These are phyloP conservation scores for Colletotrichum agaves DNA, from an alignment of 2,329 filamentous ascomycete species.

Conservation along the genomic window DNA sequence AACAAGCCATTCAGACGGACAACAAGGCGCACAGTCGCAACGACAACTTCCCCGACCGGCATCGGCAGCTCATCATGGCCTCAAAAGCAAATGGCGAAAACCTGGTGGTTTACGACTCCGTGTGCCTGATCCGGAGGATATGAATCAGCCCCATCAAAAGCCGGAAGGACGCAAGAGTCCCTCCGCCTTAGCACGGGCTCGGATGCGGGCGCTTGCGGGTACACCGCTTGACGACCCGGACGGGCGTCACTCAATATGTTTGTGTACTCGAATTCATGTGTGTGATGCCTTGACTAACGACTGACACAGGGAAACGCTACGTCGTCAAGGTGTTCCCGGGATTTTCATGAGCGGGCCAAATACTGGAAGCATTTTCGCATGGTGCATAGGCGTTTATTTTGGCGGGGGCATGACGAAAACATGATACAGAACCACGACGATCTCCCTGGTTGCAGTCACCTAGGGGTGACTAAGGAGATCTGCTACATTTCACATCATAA, in stretches of 20 bases:
- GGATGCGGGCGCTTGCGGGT: conserved; percentile 56
- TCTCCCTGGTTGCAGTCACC: neutral
- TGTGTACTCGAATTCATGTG: conserved; percentile 39
- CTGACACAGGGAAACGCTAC: conserved; percentile 52
- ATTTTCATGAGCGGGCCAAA: conserved; percentile 40
- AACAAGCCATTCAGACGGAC: conserved; percentile 15
- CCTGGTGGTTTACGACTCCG: conserved; percentile 27
- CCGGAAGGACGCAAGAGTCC: conserved; percentile 51
- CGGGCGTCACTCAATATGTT: conserved; percentile 52
- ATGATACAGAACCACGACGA: conserved; percentile 21
- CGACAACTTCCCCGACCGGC: conserved; percentile 11
- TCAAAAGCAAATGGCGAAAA: conserved; percentile 24
- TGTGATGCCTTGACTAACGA: neutral
- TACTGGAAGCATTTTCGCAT: conserved; percentile 23
- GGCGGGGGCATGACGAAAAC: conserved; percentile 10
- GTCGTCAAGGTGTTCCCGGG: conserved; percentile 57
- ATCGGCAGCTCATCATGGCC: conserved; percentile 5
- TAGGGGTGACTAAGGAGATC: conserved; percentile 4
- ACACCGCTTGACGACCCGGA: conserved; percentile 57
- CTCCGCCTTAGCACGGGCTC: conserved; percentile 55
- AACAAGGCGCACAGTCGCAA: neutral
- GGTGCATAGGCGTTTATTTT: conserved; percentile 35
- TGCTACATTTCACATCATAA: conserved; percentile 20
- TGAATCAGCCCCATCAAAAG: conserved; percentile 15
- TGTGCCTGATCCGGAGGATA: conserved; percentile 15